phyloP scores from a whole-genome alignment of 148 eudicot species.

The Heliamphora exappendiculata region DNA sequence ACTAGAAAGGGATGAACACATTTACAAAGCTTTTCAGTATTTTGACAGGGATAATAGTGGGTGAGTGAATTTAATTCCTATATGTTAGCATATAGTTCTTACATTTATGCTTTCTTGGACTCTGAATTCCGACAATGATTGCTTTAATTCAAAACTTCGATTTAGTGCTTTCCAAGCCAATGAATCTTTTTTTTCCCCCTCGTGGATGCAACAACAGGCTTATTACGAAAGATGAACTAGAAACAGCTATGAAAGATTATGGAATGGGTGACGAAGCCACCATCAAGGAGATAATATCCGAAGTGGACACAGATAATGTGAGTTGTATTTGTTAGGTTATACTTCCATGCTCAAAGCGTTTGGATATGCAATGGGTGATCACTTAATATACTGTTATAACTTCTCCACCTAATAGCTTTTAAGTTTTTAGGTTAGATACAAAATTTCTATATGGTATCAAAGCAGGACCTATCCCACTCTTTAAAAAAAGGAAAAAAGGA shows the following conservation, averaged over 20 bases:
- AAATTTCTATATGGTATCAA: no score
- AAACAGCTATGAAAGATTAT: conserved; percentile 72
- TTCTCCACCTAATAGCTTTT: no score
- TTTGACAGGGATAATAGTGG: conserved; percentile 80
- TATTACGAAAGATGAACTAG: conserved; percentile 82
- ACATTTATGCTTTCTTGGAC: background rate
- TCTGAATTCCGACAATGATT: no score
- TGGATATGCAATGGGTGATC: no score
- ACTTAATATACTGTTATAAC: no score
- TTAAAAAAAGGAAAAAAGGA: no score
- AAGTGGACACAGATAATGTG: conserved; percentile 88
- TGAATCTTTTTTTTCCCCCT: background rate
- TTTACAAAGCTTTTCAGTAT: conserved; percentile 69
- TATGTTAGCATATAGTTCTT: background rate
- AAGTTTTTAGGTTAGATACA: no score
- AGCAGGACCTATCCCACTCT: no score
- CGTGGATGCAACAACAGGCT: conserved; percentile 29
- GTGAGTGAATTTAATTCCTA: conserved; percentile 23
- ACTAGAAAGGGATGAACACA: conserved; percentile 73
- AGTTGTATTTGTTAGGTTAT: conserved; percentile 10
- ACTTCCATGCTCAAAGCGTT: no score
- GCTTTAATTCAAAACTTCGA: no score
- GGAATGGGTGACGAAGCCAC: conserved; percentile 76
- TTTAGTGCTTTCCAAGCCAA: background rate
- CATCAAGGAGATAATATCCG: conserved; percentile 69